Base-by-base conservation (phyloP, 2,329 filamentous ascomycete species). In the Sclerotinia spermophila region DNA sequence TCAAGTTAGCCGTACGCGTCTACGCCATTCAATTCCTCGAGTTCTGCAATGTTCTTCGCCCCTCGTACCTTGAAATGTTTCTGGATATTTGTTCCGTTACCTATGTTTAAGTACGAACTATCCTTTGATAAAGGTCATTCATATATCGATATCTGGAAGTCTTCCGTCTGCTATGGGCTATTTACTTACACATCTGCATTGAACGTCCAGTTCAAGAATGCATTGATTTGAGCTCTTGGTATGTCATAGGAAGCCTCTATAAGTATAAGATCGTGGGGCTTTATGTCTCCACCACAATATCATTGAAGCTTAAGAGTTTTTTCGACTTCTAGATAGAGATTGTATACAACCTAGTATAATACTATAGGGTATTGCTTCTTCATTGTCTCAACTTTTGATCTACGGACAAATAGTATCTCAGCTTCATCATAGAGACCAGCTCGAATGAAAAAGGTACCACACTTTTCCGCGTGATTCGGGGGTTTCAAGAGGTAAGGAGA, bases 401-500 rank as follows among this genome's bases (percentile, higher is more conserved):
- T 2, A 24, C 35, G 10, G 55, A 35, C 19, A 15, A 58, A 24
- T 2, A 2, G 5, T 56, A 13, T 6, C 51, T 4, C 3, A 27
- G n/a, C 27, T 13, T 13, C 5, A 33, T 1, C 19, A 56, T 35
- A 24, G 2, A 56, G 1, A 8, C 19, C 8, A 56, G 19, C 30
- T 35, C 2, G 30, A 35, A 3, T 24, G 21, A 2, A 58, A 58
- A 35, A 5, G 10, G 1, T 2, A 21, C 8, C 7, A 33, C 5
- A 19, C 27, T 33, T n/a, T n/a, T 35, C 5, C 19, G 0, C 3
- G 0, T 24, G 5, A 1, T 15, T 24, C 11, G 30, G 10, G 10
- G 0, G 11, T 21, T 24, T 2, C 19, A 24, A 56, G 30, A 56
- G 19, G 19, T 1, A 56, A 33, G 3, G 30, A 33, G 7, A 5